A percentile compares a stretch with the other conserved stretches of the same genome.
Evolutionary conservation across 176 grass and related monocot species (phyloP).

Genomic region (Hordeum marinum): DNA sequence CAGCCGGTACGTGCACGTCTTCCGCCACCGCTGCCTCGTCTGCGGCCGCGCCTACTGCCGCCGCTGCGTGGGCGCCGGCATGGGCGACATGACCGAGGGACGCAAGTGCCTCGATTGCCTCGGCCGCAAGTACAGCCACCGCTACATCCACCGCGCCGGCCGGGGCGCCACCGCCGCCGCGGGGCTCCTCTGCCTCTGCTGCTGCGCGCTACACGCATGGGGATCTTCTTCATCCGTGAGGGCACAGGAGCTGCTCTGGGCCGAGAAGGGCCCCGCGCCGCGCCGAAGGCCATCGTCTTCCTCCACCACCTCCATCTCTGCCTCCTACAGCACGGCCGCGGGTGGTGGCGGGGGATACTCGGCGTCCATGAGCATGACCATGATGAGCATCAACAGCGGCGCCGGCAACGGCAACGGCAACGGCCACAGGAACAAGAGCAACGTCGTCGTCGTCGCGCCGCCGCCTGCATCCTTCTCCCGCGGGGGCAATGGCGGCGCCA

Average conservation of each 20-base stretch:
- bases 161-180: not conserved
- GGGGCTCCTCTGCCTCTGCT: slow-evolving; percentile 8
- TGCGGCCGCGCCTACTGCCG: slow-evolving; percentile 65
- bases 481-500: not conserved
- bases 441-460: not conserved
- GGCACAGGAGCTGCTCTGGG: slow-evolving; percentile 59
- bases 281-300: not conserved
- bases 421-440: not conserved
- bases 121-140: slow-evolving; percentile 55
- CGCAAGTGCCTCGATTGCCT: slow-evolving; percentile 68
- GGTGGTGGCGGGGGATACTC: not conserved
- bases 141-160: slow-evolving; percentile 59
- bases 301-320: not conserved
- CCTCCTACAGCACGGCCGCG: not conserved
- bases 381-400: slow-evolving; percentile 31
- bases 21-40: slow-evolving; percentile 61
- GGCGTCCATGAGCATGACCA: slow-evolving; percentile 29
- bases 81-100: slow-evolving; percentile 71
- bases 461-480: slow-evolving; percentile 16
- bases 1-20: slow-evolving; percentile 42
- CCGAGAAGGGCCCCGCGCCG: slow-evolving; percentile 53
- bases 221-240: slow-evolving; percentile 27
- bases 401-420: not conserved
- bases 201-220: not conserved
- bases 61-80: slow-evolving; percentile 37